A percentile compares a stretch with the other conserved stretches of the same genome.
phyloP scores from a whole-genome alignment of 768 basidiomycete species.

The Boletales sp. region DNA sequence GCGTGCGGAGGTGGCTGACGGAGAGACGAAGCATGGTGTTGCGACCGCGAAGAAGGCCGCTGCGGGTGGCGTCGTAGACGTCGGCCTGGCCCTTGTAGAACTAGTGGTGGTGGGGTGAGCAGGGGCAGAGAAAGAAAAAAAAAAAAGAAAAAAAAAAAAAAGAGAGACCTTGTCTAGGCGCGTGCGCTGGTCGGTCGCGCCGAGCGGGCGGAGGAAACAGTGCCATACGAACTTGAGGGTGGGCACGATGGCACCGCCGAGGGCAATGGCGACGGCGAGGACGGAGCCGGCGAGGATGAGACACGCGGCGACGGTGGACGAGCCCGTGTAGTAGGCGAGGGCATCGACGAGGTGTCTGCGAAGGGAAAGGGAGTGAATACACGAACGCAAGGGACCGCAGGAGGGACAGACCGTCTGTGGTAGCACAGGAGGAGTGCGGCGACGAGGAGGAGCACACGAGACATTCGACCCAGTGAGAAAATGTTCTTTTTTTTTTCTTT shows the following conservation, averaged over 20 bases:
- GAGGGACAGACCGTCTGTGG: constrained; percentile 15
- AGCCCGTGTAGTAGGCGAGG: constrained; percentile 29
- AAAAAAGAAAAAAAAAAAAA: no score
- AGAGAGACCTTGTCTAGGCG: constrained; percentile 41
- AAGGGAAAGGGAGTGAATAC: background rate
- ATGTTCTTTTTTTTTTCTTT: no score
- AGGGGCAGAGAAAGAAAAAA: no score
- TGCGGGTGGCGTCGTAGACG: constrained; percentile 68
- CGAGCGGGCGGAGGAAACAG: constrained; percentile 45
- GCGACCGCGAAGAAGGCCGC: constrained; percentile 59
- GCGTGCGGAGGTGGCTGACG: constrained; percentile 54
- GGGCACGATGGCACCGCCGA: constrained; percentile 30
- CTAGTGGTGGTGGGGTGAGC: constrained; percentile 16
- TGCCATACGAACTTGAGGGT: constrained; percentile 49
- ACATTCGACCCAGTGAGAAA: no score
- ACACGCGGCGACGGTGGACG: constrained; percentile 24
- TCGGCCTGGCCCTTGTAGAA: constrained; percentile 70
- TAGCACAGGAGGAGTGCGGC: constrained; percentile 15
- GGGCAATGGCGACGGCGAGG: constrained; percentile 16
- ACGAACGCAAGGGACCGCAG: no score
- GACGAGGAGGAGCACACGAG: constrained; percentile 14
- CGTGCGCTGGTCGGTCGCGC: constrained; percentile 37
- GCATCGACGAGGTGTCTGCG: constrained; percentile 13
- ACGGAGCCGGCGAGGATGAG: constrained; percentile 25
- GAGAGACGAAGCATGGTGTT: constrained; percentile 70